Evolutionary conservation across 768 basidiomycete genomes (phyloP), one percentile per base, ranked within the genome.

Genomic region (Mycena albidolilacea): DNA sequence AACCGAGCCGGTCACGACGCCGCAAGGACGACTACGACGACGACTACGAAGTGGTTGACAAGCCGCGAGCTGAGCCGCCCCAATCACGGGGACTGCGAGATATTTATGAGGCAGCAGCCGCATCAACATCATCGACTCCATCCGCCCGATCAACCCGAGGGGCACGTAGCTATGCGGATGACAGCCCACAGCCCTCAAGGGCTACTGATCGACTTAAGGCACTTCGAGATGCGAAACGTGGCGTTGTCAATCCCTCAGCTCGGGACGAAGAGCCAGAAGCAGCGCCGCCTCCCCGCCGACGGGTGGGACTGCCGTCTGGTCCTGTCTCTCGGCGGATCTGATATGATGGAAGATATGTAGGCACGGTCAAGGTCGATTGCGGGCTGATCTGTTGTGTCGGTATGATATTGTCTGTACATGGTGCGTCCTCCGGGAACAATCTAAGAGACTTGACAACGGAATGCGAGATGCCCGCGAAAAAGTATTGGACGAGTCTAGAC

Each of bases 191-290:
- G 35, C 77, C 81, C 14, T 86, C 84, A 10, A 85, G 80, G 74
- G 85, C 86, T 8, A 81, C 82, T 2, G 84, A 89, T 71, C 85
- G 89, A 43, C 79, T 90, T 64, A 88, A 84, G 77, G 87, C 86
- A 21, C 71, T 90, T 23, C 84, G 90, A 23, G 88, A 89, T 70
- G 87, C 86, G 37, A 88, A 85, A 78, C 86, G 87, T 12, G 78
- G 77, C 21, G 82, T 76, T 17, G 66, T 76, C 39, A 63, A 71
- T 54, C 52, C 75, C 38, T 58, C 37, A 12, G 19, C 30, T 30
- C 30, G 73, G 67, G 64, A 64, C 14, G 71, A 70, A 19, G 57
- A 71, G 58, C 64, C 72, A 50, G 73, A 64, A 50, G 68, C 71
- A 50, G 68, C 71, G 50, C 30, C 64, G 30, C 62, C 59, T 41